Conservation (phyloP, 1,284 basidiomycete genomes). For the Apiotrichum gamsii region DNA sequence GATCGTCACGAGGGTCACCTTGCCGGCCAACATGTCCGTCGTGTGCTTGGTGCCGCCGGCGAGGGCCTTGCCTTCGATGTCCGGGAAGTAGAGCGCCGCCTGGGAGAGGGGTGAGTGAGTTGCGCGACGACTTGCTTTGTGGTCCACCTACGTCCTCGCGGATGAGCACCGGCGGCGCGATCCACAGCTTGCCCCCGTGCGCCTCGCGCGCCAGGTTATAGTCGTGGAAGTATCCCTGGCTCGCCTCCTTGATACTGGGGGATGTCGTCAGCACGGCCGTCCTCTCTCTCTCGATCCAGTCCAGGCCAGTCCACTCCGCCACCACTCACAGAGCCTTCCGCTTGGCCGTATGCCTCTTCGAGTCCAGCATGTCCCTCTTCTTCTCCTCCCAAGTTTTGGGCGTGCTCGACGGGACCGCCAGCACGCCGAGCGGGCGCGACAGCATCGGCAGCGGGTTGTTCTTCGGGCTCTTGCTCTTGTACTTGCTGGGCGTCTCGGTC, state of each 20-base stretch:
- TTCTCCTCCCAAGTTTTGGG: slow-evolving; percentile 61
- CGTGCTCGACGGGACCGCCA: slow-evolving; percentile 55
- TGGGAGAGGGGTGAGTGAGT: slow-evolving; percentile 37
- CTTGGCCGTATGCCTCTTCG: slow-evolving; percentile 64
- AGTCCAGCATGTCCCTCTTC: slow-evolving; percentile 64
- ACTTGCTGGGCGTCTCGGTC: not conserved
- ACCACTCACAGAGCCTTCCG: slow-evolving; percentile 63
- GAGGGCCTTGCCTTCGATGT: slow-evolving; percentile 67
- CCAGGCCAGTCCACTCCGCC: not conserved
- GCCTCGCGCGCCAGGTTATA: slow-evolving; percentile 66
- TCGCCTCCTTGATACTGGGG: slow-evolving; percentile 73
- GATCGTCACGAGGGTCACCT: slow-evolving; percentile 72
- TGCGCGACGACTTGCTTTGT: not conserved
- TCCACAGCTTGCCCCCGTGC: slow-evolving; percentile 86
- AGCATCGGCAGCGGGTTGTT: slow-evolving; percentile 30
- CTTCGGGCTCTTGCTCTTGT: not conserved
- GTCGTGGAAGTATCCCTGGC: slow-evolving; percentile 86
- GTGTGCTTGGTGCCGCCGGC: slow-evolving; percentile 65
- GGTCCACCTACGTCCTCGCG: slow-evolving; percentile 67
- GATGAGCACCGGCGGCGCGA: slow-evolving; percentile 81
- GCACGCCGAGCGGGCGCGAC: slow-evolving; percentile 64
- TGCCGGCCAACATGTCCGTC: slow-evolving; percentile 66
- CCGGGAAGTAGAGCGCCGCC: slow-evolving; percentile 86
- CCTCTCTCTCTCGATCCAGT: not conserved
- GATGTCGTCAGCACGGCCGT: not conserved